Conservation (phyloP, 2,329 filamentous ascomycete species). For the Lizonia empirigonia region DNA sequence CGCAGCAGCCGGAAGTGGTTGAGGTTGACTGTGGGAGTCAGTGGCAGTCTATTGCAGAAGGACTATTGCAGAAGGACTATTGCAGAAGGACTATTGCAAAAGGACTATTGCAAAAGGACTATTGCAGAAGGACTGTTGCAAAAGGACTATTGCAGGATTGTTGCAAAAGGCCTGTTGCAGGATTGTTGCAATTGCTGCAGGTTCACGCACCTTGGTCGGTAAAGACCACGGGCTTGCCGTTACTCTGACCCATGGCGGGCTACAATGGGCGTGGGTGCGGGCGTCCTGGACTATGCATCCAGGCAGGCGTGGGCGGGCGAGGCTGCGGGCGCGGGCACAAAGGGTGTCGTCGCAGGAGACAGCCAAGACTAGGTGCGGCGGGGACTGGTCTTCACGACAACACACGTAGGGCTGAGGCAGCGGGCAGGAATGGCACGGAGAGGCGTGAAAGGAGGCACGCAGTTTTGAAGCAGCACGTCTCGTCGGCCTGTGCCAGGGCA, state of each 20-base stretch:
- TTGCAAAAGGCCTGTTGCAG: background rate
- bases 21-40: slow-evolving; percentile 75
- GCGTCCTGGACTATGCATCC: slow-evolving; percentile 10
- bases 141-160: background rate
- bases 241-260: slow-evolving; percentile 83
- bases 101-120: background rate
- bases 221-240: slow-evolving; percentile 90
- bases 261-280: slow-evolving; percentile 18
- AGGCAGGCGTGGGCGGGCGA: slow-evolving; percentile 8
- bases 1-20: slow-evolving; percentile 95
- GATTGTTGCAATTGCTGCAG: no score
- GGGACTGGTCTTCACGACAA: background rate
- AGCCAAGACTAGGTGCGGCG: background rate
- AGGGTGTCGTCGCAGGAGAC: slow-evolving; percentile 1
- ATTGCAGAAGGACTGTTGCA: background rate
- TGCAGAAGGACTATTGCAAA: background rate
- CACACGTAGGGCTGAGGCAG: slow-evolving; percentile 8
- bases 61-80: background rate
- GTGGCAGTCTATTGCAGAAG: background rate
- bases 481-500: slow-evolving; percentile 12
- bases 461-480: slow-evolving; percentile 21
- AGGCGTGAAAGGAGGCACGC: slow-evolving; percentile 17
- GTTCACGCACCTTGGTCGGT: slow-evolving; percentile 80
- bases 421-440: slow-evolving; percentile 9
- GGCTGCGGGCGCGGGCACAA: slow-evolving; percentile 1